Base-by-base conservation (phyloP, 1,284 basidiomycete species). In the Sporisorium reilianum region DNA sequence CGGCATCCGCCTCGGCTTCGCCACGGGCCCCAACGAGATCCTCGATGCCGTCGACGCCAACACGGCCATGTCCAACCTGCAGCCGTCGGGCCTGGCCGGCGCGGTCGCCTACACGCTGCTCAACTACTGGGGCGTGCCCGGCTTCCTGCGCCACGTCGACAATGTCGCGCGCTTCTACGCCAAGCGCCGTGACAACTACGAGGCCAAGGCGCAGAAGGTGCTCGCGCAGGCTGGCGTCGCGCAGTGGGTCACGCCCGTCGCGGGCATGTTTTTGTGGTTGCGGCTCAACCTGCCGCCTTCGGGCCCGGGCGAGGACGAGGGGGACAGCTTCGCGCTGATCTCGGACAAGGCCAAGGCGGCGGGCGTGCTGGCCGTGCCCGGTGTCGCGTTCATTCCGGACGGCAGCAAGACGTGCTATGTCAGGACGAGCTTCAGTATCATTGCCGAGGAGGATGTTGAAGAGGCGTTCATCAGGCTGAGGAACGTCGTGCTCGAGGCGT, bases 311-410 rank as follows among this genome's bases (percentile, higher is more conserved):
- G 69, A 68, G 58, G 49, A 64, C 4, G 79, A 82, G 50, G 89
- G 88, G 18, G 94, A 97, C 85, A 93, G 92, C 3, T 90, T 89
- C 77, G 86, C 87, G n/a, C 81, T 97, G 51, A 93, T 97, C 78
- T 87, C 89, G 56, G 91, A 89, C 16, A 91, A 91, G 76, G 94
- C 94, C 2, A 88, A 92, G 53, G 89, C 90, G 60, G 90, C 90
- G 54, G 93, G 93, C 23, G 92, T 98, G 3, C 88, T 98, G 22
- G 94, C 93, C 11, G 89, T 97, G 6, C 95, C 95, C 0, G 86
- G 86, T 25, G 71, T 75, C 0, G 94, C 94, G 0, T 85, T 85
- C 62, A 80, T 86, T 66, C 78, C 80, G 2, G 62, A 63, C 28
- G 65, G 70, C 4, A 61, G 61, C 44, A 72, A 60, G 50, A 66